A percentile compares a stretch with the other conserved stretches of the same genome.
These are phyloP conservation scores for Puccinia coronata DNA, from an alignment of 1,284 basidiomycete species.

Conservation along the genomic window DNA sequence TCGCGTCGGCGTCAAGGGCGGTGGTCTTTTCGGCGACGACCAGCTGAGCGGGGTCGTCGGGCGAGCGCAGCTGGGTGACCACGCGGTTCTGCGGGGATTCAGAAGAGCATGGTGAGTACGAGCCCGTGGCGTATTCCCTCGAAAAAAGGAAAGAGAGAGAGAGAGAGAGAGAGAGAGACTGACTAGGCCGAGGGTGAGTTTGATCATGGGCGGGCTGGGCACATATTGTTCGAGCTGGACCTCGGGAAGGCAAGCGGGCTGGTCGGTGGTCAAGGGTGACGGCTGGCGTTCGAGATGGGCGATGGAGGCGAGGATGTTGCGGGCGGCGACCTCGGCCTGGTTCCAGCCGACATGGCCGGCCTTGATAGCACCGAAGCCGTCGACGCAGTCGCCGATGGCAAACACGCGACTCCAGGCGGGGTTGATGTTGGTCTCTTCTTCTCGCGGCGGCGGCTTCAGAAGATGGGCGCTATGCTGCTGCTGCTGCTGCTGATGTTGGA, in stretches of 20 bases:
- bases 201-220: conserved; percentile 43
- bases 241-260: not conserved
- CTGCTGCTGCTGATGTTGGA: no score
- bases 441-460: not conserved
- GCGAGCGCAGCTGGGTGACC: conserved; percentile 9
- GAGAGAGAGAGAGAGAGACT: not conserved
- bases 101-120: not conserved
- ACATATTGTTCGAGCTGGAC: conserved; percentile 22
- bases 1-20: not conserved
- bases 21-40: conserved; percentile 30
- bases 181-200: conserved; percentile 42
- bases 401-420: conserved; percentile 18
- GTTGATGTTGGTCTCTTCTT: not conserved
- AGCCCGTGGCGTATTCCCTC: no score
- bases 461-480: not conserved
- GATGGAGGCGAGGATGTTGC: conserved; percentile 33
- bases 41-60: not conserved
- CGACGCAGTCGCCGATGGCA: conserved; percentile 46
- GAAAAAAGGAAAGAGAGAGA: not conserved
- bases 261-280: not conserved
- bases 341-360: conserved; percentile 49
- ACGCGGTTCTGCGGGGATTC: conserved; percentile 29
- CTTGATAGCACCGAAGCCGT: conserved; percentile 44
- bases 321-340: conserved; percentile 43
- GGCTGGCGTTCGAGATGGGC: not conserved